Evolutionary conservation across 805 yeast species (phyloP).

Genomic region (Metschnikowia kofuensis): DNA sequence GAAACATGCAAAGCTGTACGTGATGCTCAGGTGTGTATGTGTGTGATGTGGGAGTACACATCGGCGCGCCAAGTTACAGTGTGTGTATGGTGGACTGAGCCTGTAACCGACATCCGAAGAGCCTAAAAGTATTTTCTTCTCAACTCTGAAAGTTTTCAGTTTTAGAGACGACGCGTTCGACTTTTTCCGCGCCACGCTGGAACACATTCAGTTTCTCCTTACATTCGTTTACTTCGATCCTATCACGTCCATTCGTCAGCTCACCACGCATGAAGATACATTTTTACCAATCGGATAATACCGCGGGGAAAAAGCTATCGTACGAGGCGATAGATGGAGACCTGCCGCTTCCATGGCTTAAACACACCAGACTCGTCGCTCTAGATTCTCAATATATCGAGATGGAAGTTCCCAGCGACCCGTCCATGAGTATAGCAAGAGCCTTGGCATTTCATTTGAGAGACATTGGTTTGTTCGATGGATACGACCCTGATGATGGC

Average conservation of each 20-base stretch:
- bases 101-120: slow-evolving; percentile 2
- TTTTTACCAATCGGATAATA: slow-evolving; percentile 10
- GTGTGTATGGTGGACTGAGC: slow-evolving; percentile 2
- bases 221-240: neutral
- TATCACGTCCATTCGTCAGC: neutral
- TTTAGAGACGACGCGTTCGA: slow-evolving; percentile 7
- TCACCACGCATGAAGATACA: slow-evolving; percentile 9
- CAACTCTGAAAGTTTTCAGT: neutral
- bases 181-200: neutral
- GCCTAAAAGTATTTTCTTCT: slow-evolving; percentile 3
- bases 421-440: slow-evolving; percentile 14
- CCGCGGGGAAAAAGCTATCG: slow-evolving; percentile 10
- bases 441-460: slow-evolving; percentile 14
- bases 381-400: slow-evolving; percentile 10
- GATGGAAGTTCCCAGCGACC: slow-evolving; percentile 13
- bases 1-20: neutral
- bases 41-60: neutral
- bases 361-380: slow-evolving; percentile 8
- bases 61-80: neutral
- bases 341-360: slow-evolving; percentile 13
- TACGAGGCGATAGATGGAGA: slow-evolving; percentile 11
- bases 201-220: neutral
- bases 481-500: slow-evolving; percentile 12
- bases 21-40: neutral
- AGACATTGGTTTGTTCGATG: slow-evolving; percentile 16